These are phyloP conservation scores for Xerocomellus chrysenteron DNA, from an alignment of 768 basidiomycete species.

Conservation along the genomic window DNA sequence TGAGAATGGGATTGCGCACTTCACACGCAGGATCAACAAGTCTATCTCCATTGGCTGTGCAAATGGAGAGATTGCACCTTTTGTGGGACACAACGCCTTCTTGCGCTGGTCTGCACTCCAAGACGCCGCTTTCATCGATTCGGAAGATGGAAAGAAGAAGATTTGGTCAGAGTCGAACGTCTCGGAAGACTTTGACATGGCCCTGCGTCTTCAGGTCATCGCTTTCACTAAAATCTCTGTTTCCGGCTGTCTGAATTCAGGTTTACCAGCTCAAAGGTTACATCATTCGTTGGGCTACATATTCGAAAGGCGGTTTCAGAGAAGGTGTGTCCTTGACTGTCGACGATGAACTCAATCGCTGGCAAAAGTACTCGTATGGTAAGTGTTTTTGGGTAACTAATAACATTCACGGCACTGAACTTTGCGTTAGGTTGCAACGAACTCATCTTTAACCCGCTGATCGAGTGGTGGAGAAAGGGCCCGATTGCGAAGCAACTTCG, in stretches of 20 bases:
- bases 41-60: constrained; percentile 77
- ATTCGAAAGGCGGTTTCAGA: constrained; percentile 84
- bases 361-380: constrained; percentile 88
- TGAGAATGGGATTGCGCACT: constrained; percentile 90
- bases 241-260: constrained; percentile 59
- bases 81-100: constrained; percentile 89
- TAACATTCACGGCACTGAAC: constrained; percentile 28
- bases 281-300: constrained; percentile 65
- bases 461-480: constrained; percentile 73
- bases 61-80: constrained; percentile 75
- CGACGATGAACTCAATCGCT: constrained; percentile 88
- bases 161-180: constrained; percentile 69
- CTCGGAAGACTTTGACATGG: constrained; percentile 74
- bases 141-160: constrained; percentile 56
- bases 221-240: background rate
- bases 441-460: constrained; percentile 84
- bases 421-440: constrained; percentile 32
- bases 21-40: constrained; percentile 87
- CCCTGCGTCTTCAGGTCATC: constrained; percentile 48
- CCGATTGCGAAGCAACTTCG: constrained; percentile 83
- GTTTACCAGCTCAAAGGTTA: constrained; percentile 33
- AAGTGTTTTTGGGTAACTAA: constrained; percentile 31
- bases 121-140: constrained; percentile 75
- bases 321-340: constrained; percentile 90
- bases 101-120: constrained; percentile 90